Evolutionary conservation across 805 yeast genomes (phyloP).

Genomic region (Kregervanrija delftensis): DNA sequence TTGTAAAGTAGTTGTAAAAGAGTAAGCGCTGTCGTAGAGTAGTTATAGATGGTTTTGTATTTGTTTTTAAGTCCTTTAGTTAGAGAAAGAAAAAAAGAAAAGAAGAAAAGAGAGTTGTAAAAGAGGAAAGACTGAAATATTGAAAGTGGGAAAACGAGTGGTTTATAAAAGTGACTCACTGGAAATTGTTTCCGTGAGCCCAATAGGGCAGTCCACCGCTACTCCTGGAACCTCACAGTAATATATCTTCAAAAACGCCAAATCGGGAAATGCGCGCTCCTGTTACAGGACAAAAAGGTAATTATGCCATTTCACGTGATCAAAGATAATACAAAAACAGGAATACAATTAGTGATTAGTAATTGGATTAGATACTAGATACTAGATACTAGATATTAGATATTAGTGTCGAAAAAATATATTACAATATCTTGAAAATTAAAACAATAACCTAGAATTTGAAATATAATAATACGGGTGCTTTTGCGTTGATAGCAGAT

Average conservation of each 20-base stretch:
- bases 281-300: too few species aligned
- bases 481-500: too few species aligned
- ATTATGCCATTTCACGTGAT: too few species aligned
- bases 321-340: too few species aligned
- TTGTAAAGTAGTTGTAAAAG: not conserved
- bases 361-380: not conserved
- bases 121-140: not conserved
- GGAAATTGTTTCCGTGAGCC: not conserved
- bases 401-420: not conserved
- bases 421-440: not conserved
- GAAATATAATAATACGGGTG: too few species aligned
- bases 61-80: not conserved
- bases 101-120: not conserved
- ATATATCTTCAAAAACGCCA: too few species aligned
- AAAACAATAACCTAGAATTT: too few species aligned
- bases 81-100: not conserved
- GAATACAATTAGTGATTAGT: too few species aligned
- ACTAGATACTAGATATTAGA: not conserved
- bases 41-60: conserved; percentile 1
- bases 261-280: too few species aligned
- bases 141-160: not conserved
- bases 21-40: conserved; percentile 5
- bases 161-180: not conserved
- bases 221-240: too few species aligned
- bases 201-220: too few species aligned